Base-by-base conservation (phyloP, 2,329 filamentous ascomycete genomes). In the Talaromyces sp. region DNA sequence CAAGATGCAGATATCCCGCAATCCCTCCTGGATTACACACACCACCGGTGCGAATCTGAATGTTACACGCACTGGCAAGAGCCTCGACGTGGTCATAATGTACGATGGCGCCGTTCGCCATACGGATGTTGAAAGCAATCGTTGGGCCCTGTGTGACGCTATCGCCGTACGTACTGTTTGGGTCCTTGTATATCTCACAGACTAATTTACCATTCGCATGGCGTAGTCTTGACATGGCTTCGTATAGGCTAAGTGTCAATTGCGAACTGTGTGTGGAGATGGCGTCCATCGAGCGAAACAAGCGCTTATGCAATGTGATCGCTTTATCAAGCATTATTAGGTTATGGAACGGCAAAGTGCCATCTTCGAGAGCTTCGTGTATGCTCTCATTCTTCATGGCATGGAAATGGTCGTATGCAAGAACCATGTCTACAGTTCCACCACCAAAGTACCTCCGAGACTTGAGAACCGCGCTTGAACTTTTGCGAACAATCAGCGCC, bases 11-110 rank as follows among this genome's bases (percentile, higher is more conserved):
- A 24, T 86, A 85, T 0, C 82, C 80, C 17, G 92, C 88, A 60
- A 96, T 84, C 1, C 92, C 92, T 10, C 92, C 94, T 1, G 94
- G 93, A 68, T 96, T 97, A 75, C 94, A 99, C 1, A 97, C 80
- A 0, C 91, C 89, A 7, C 94, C 94, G 0, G 91, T 96, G 41
- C 94, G 85, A 19, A 97, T 77, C 68, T 97, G 91, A 50, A 97
- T 89, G 56, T 85, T 84, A 65, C 88, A 90, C 26, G 96, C 79
- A 3, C 83, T 82, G 4, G 92, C 90, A 29, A 97, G 80, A 72
- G 92, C 95, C 71, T 97, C 92, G n/a, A 97, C 86, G 69, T 97
- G 92, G 12, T 85, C 81, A 63, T 92, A 87, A 65, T 89, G 90
- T 56, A 94, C 73, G 88, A 91, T 96, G 31, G 83, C 83, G 0